phyloP scores from a whole-genome alignment of 75 land plant species.

The Selaginella moellendorffii region DNA sequence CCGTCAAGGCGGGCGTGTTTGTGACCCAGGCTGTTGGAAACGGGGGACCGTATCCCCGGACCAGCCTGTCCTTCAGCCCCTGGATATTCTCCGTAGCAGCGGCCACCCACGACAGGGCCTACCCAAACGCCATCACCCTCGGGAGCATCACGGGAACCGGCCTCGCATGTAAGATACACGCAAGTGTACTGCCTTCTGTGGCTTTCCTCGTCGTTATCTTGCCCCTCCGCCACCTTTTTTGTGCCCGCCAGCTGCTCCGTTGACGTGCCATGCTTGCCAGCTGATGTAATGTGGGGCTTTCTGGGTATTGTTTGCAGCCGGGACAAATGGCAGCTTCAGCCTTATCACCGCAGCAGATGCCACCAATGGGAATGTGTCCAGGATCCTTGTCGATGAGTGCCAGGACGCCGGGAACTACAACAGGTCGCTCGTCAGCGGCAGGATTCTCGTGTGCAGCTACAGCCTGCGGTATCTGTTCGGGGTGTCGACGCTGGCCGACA shows the following conservation, averaged over 20 bases:
- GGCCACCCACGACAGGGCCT: background rate
- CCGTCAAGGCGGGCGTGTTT: conserved; percentile 8
- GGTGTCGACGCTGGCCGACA: conserved; percentile 47
- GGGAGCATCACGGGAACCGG: background rate
- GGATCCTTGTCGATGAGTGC: conserved; percentile 35
- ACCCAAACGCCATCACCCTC: background rate
- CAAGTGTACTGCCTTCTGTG: background rate
- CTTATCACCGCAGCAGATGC: background rate
- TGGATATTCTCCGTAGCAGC: background rate
- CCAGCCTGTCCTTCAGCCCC: background rate
- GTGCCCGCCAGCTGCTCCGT: no score
- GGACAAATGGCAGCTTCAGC: background rate
- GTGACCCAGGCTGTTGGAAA: conserved; percentile 7
- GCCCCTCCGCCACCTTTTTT: no score
- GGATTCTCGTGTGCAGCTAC: conserved; percentile 70
- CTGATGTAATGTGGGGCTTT: background rate
- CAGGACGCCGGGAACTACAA: conserved; percentile 51
- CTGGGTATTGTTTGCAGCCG: background rate
- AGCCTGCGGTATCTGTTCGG: conserved; percentile 69
- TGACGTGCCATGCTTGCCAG: no score
- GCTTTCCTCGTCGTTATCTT: no score
- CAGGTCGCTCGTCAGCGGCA: conserved; percentile 41
- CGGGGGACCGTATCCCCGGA: background rate
- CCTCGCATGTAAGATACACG: background rate
- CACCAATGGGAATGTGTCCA: background rate